Percentiles rank a stretch among this genome's conserved stretches.
These are phyloP conservation scores for Mortierella claussenii DNA, from an alignment of 192 early-diverging fungal species.

Conservation along the genomic window DNA sequence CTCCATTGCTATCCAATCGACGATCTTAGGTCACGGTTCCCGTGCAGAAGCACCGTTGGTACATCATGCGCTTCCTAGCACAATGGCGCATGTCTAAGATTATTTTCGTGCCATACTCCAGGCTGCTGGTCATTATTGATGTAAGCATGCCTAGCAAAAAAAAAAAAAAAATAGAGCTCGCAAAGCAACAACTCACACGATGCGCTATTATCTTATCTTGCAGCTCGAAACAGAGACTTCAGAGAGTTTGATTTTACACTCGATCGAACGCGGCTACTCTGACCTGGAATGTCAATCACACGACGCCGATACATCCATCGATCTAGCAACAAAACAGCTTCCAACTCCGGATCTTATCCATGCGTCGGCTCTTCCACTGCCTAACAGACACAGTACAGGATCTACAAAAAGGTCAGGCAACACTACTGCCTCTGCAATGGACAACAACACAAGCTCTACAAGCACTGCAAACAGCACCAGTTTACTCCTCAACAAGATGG, in stretches of 20 bases:
- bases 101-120: conserved; percentile 39
- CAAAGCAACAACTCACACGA: background rate
- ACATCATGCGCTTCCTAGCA: conserved; percentile 33
- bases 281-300: background rate
- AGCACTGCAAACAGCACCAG: too few species aligned
- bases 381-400: too few species aligned
- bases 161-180: background rate
- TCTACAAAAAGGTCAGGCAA: too few species aligned
- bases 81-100: conserved; percentile 48
- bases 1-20: too few species aligned
- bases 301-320: too few species aligned
- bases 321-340: too few species aligned
- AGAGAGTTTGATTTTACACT: conserved; percentile 32
- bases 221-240: conserved; percentile 42
- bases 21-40: conserved; percentile 20
- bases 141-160: conserved; percentile 4
- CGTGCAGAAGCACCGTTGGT: conserved; percentile 38
- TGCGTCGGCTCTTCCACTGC: too few species aligned
- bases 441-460: too few species aligned
- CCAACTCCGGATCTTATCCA: too few species aligned
- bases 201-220: background rate
- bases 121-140: conserved; percentile 37
- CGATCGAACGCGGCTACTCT: conserved; percentile 37
- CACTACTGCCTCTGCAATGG: too few species aligned
- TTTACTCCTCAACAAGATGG: too few species aligned